A percentile compares a stretch with the other conserved stretches of the same genome.
phyloP scores from a whole-genome alignment of 2,329 filamentous ascomycete genomes.

The Microdochium bolleyi region DNA sequence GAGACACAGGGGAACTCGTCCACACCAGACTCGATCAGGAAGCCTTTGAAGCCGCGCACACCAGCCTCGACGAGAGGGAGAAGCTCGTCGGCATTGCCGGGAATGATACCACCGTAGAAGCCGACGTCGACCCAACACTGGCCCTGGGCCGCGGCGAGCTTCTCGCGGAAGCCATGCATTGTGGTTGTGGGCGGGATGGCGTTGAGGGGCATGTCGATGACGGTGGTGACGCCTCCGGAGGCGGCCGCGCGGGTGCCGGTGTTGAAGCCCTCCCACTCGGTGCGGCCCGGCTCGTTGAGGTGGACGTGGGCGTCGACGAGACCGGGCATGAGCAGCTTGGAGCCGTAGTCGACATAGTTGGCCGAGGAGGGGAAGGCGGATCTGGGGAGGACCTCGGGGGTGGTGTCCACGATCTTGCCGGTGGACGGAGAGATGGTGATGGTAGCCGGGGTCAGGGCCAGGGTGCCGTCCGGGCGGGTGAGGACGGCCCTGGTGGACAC shows the following conservation, averaged over 20 bases:
- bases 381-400: slow-evolving; percentile 65
- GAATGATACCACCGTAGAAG: slow-evolving; percentile 92
- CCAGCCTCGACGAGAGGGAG: slow-evolving; percentile 75
- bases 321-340: slow-evolving; percentile 78
- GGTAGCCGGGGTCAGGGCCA: slow-evolving; percentile 69
- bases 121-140: slow-evolving; percentile 99
- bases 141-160: slow-evolving; percentile 72
- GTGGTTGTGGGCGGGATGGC: slow-evolving; percentile 95
- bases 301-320: slow-evolving; percentile 96
- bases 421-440: slow-evolving; percentile 69
- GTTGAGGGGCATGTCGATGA: slow-evolving; percentile 96
- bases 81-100: slow-evolving; percentile 76
- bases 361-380: slow-evolving; percentile 65
- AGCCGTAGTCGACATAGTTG: slow-evolving; percentile 76
- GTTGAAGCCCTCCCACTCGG: slow-evolving; percentile 97
- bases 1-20: slow-evolving; percentile 95
- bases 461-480: slow-evolving; percentile 54
- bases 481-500: slow-evolving; percentile 79
- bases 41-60: slow-evolving; percentile 94
- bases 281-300: slow-evolving; percentile 91
- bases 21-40: slow-evolving; percentile 93
- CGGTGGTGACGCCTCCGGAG: slow-evolving; percentile 91
- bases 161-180: slow-evolving; percentile 71
- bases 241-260: slow-evolving; percentile 91
- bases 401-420: slow-evolving; percentile 77